Evolutionary conservation across 2,329 filamentous ascomycete species (phyloP).

Genomic region (Botryosphaeria dothidea): DNA sequence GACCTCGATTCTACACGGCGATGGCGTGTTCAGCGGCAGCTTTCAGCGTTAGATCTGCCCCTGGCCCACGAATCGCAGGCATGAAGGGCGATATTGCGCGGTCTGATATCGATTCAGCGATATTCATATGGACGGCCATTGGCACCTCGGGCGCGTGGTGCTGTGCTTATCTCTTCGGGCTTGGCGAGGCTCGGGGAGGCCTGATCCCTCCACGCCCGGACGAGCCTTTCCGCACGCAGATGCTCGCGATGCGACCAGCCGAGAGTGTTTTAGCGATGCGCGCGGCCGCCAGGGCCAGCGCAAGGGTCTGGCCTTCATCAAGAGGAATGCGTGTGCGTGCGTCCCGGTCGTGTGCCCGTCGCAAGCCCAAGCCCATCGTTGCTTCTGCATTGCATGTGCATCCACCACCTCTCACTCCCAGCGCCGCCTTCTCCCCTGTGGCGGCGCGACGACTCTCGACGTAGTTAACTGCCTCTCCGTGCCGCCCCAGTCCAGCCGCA

Average conservation of each 20-base stretch:
- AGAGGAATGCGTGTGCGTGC: background rate
- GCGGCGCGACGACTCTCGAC: slow-evolving; percentile 2
- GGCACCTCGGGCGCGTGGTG: no score
- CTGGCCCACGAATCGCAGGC: no score
- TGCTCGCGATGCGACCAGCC: slow-evolving; percentile 7
- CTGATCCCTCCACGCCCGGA: slow-evolving; percentile 1
- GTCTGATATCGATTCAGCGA: background rate
- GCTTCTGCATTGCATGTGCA: slow-evolving; percentile 17
- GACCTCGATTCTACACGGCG: no score
- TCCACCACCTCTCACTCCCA: background rate
- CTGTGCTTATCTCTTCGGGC: slow-evolving; percentile 4
- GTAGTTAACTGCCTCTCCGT: background rate
- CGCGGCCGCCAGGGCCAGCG: background rate
- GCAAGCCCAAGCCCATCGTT: background rate
- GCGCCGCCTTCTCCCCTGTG: slow-evolving; percentile 15
- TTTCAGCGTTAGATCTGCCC: background rate
- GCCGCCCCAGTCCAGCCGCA: background rate
- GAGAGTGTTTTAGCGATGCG: slow-evolving; percentile 3
- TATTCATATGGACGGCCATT: background rate
- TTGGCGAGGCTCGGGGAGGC: background rate
- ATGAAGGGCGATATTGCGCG: no score
- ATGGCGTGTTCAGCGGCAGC: background rate
- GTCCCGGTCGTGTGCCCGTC: slow-evolving; percentile 8
- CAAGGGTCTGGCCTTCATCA: background rate
- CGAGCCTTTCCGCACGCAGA: background rate